Evolutionary conservation across 257 asterid genomes (phyloP).

Genomic region (Schizonepeta tenuifolia): DNA sequence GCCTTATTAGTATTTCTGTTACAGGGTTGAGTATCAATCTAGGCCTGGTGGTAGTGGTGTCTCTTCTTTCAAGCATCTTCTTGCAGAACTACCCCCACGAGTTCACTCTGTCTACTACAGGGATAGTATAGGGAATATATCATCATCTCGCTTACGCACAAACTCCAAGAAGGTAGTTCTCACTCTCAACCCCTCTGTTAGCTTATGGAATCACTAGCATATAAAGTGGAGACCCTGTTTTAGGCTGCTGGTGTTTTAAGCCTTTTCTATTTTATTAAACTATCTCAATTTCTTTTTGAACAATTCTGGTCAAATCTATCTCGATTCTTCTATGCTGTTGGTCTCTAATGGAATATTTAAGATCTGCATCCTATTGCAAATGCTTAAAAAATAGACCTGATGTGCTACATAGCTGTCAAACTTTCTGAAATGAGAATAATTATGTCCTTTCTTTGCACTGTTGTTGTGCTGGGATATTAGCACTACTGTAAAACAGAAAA

Average conservation of each 20-base stretch:
- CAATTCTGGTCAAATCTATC: slow-evolving; percentile 12
- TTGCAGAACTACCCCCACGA: slow-evolving; percentile 89
- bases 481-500: slow-evolving; percentile 8
- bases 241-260: slow-evolving; percentile 11
- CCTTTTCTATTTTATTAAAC: slow-evolving; percentile 18
- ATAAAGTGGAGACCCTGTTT: slow-evolving; percentile 15
- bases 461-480: background rate
- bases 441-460: slow-evolving; percentile 16
- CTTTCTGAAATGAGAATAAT: slow-evolving; percentile 18
- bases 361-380: slow-evolving; percentile 15
- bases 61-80: slow-evolving; percentile 93
- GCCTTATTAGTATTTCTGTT: slow-evolving; percentile 33
- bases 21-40: slow-evolving; percentile 95
- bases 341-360: background rate
- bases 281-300: slow-evolving; percentile 21
- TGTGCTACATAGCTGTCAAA: background rate
- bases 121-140: slow-evolving; percentile 91
- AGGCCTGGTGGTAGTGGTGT: slow-evolving; percentile 66
- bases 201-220: slow-evolving; percentile 4
- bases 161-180: slow-evolving; percentile 72
- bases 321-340: slow-evolving; percentile 15
- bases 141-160: slow-evolving; percentile 84
- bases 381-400: background rate
- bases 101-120: slow-evolving; percentile 99
- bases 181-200: slow-evolving; percentile 13